A percentile compares a stretch with the other conserved stretches of the same genome.
phyloP scores from a whole-genome alignment of 192 early-diverging fungal species.

The Geosiphon pyriformis region DNA sequence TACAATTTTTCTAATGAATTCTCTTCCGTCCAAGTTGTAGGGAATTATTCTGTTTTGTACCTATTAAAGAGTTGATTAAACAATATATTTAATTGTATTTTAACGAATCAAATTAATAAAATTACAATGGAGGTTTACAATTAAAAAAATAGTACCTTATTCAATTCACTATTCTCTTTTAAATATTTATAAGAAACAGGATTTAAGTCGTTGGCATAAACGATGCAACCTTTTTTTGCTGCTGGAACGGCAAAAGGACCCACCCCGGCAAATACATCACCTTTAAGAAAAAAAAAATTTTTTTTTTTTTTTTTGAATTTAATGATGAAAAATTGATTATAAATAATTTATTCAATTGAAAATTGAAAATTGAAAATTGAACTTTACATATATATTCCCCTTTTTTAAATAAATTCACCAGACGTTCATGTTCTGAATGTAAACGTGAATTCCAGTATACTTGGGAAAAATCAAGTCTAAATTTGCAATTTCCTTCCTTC shows the following conservation, averaged over 20 bases:
- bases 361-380: conserved; percentile 2
- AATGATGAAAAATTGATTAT: neutral
- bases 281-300: conserved; percentile 13
- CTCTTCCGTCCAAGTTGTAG: conserved; percentile 88
- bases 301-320: neutral
- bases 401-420: conserved; percentile 70
- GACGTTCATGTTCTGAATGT: conserved; percentile 87
- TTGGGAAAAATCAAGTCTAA: conserved; percentile 90
- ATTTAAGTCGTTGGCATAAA: conserved; percentile 98
- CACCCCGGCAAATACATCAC: conserved; percentile 96
- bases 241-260: conserved; percentile 96
- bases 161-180: conserved; percentile 71
- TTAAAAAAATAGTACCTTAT: conserved; percentile 61
- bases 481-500: conserved; percentile 87
- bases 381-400: conserved; percentile 72
- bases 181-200: conserved; percentile 81
- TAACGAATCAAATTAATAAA: neutral
- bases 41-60: conserved; percentile 57
- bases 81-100: neutral
- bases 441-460: conserved; percentile 99
- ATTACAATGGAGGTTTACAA: neutral
- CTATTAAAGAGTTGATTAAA: conserved; percentile 28
- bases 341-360: neutral
- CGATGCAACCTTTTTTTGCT: conserved; percentile 70
- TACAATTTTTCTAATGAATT: conserved; percentile 80